These are phyloP conservation scores for Beauveria sp. DNA, from an alignment of 2,329 filamentous ascomycete species.

Conservation along the genomic window DNA sequence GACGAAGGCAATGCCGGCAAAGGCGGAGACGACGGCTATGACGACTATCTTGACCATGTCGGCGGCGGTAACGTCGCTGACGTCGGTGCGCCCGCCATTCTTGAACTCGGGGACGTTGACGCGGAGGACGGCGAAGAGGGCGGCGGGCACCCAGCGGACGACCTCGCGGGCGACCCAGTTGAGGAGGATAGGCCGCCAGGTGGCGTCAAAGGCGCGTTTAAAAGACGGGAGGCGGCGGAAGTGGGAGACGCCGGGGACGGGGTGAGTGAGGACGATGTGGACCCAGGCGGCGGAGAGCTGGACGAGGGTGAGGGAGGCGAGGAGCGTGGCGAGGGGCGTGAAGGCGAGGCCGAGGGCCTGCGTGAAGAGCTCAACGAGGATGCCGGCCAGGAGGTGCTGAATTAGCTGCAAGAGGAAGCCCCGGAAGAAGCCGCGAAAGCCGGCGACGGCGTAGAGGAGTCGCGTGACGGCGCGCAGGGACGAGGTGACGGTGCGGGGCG, in stretches of 20 bases:
- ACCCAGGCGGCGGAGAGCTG: constrained; percentile 74
- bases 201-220: constrained; percentile 56
- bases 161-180: constrained; percentile 52
- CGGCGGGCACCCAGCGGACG: constrained; percentile 38
- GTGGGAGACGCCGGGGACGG: constrained; percentile 51
- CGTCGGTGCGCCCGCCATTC: constrained; percentile 21
- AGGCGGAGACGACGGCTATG: constrained; percentile 38
- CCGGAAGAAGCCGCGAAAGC: constrained; percentile 61
- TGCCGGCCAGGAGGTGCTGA: constrained; percentile 24
- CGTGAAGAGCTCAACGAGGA: constrained; percentile 38
- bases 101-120: constrained; percentile 32
- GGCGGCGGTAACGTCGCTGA: constrained; percentile 29
- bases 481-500: constrained; percentile 37
- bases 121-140: constrained; percentile 35
- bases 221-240: constrained; percentile 63
- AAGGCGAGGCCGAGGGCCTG: constrained; percentile 18
- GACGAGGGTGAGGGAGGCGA: constrained; percentile 54
- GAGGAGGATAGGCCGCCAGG: constrained; percentile 59
- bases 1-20: constrained; percentile 54
- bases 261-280: constrained; percentile 72
- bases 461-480: constrained; percentile 44
- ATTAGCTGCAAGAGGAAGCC: constrained; percentile 49
- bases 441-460: constrained; percentile 54
- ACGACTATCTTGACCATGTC: constrained; percentile 38
- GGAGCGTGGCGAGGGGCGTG: constrained; percentile 43